Conservation (phyloP, 2,329 filamentous ascomycete species). For the Fusarium vanettenii region DNA sequence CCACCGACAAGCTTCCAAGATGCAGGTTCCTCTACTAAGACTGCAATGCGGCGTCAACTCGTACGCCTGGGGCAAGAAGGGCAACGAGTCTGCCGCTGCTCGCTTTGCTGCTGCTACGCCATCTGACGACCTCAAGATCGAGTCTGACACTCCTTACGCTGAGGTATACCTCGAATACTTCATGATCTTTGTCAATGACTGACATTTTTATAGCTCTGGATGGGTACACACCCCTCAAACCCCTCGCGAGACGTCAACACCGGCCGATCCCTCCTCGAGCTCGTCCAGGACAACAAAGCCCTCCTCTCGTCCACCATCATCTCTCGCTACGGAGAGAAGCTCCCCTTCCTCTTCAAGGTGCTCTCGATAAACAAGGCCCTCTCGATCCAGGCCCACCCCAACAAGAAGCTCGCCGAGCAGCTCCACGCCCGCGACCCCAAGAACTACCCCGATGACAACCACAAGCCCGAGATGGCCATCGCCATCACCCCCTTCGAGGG, state of each 20-base stretch:
- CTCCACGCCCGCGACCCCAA: constrained; percentile 87
- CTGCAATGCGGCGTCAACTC: constrained; percentile 95
- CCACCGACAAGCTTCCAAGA: constrained; percentile 31
- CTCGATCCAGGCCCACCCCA: constrained; percentile 96
- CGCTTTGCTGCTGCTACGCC: constrained; percentile 89
- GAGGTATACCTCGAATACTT: constrained; percentile 68
- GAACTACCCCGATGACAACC: constrained; percentile 99
- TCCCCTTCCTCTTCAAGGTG: constrained; percentile 98
- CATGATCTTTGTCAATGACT: background rate
- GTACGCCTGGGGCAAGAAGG: constrained; percentile 98
- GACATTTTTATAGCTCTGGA: constrained; percentile 79
- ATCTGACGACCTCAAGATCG: constrained; percentile 77
- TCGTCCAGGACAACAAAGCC: constrained; percentile 87
- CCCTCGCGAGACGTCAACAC: constrained; percentile 91
- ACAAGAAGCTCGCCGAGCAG: constrained; percentile 90
- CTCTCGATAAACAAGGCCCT: constrained; percentile 95
- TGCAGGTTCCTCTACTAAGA: constrained; percentile 86
- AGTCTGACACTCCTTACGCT: constrained; percentile 91
- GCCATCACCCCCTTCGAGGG: constrained; percentile 97
- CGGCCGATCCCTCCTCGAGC: constrained; percentile 85
- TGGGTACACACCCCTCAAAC: constrained; percentile 97
- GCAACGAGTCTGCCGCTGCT: constrained; percentile 86
- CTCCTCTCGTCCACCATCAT: constrained; percentile 81
- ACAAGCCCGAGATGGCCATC: constrained; percentile 99
- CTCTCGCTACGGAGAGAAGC: constrained; percentile 80